These are phyloP conservation scores for Massarina eburnea DNA, from an alignment of 2,329 filamentous ascomycete species.

Conservation along the genomic window DNA sequence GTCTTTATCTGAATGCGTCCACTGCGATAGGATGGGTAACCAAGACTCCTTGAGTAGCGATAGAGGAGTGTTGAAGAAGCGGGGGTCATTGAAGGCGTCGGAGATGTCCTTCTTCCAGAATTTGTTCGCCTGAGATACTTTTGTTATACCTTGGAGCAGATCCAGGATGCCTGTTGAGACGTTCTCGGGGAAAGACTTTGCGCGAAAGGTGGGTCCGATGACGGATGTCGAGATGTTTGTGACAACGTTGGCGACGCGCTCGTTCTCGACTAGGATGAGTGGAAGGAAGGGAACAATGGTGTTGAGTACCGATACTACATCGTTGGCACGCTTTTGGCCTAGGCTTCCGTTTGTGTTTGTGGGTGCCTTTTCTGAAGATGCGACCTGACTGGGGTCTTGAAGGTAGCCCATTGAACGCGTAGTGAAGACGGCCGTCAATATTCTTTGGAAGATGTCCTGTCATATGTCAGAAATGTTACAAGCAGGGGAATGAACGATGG, in stretches of 20 bases:
- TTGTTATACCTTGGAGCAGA: constrained; percentile 75
- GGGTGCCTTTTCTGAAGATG: constrained; percentile 20
- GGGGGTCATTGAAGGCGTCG: constrained; percentile 87
- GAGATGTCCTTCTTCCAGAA: constrained; percentile 89
- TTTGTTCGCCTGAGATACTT: constrained; percentile 79
- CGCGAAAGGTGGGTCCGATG: constrained; percentile 77
- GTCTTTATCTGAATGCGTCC: constrained; percentile 84
- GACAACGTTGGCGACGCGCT: constrained; percentile 77
- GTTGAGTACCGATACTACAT: constrained; percentile 78
- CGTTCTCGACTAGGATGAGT: constrained; percentile 80
- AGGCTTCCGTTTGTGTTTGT: constrained; percentile 37
- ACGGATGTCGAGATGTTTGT: constrained; percentile 81
- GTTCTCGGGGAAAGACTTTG: constrained; percentile 84
- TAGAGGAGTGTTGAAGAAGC: constrained; percentile 75
- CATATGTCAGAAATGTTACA: constrained; percentile 18
- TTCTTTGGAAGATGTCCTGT: constrained; percentile 82
- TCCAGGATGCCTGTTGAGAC: constrained; percentile 70
- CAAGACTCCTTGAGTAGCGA: constrained; percentile 71
- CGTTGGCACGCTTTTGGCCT: constrained; percentile 49
- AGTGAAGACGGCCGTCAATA: constrained; percentile 92
- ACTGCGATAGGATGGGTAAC: constrained; percentile 82
- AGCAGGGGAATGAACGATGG: not conserved
- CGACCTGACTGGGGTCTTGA: constrained; percentile 55
- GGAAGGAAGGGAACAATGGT: constrained; percentile 77
- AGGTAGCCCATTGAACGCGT: constrained; percentile 76